These are phyloP conservation scores for Dendrobium huoshanense DNA, from an alignment of 106 monocot species.

Conservation along the genomic window DNA sequence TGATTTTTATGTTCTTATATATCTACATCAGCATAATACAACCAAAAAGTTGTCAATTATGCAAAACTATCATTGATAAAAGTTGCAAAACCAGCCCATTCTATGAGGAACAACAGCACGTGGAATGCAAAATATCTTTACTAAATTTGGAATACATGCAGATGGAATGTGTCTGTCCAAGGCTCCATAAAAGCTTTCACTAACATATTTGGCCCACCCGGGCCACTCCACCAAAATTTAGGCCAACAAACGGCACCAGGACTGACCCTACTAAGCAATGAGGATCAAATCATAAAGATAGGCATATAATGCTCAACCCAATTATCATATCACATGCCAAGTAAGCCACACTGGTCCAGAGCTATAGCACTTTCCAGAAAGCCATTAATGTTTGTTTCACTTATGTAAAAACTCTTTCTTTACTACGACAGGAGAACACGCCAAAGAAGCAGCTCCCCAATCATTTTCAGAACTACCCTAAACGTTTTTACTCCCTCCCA, in stretches of 20 bases:
- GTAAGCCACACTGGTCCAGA: background rate
- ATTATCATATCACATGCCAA: background rate
- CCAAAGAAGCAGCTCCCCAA: background rate
- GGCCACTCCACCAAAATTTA: background rate
- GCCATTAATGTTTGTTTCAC: background rate
- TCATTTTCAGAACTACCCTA: background rate
- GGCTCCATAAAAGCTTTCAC: background rate
- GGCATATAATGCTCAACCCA: background rate
- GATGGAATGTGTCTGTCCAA: background rate
- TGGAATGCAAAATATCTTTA: background rate
- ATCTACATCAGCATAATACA: no score
- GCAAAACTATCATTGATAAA: background rate
- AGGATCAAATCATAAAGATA: background rate
- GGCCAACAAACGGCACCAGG: background rate
- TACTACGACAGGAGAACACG: background rate
- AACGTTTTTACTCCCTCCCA: background rate
- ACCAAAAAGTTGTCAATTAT: background rate
- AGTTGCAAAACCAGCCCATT: background rate
- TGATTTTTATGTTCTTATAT: no score
- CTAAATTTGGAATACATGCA: background rate
- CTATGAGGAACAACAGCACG: background rate
- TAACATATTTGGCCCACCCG: background rate
- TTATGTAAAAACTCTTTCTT: background rate
- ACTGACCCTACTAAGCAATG: background rate
- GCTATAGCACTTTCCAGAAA: background rate